A percentile compares a stretch with the other conserved stretches of the same genome.
Conservation (phyloP, 208 protist species). For the Naegleria fowleri region DNA sequence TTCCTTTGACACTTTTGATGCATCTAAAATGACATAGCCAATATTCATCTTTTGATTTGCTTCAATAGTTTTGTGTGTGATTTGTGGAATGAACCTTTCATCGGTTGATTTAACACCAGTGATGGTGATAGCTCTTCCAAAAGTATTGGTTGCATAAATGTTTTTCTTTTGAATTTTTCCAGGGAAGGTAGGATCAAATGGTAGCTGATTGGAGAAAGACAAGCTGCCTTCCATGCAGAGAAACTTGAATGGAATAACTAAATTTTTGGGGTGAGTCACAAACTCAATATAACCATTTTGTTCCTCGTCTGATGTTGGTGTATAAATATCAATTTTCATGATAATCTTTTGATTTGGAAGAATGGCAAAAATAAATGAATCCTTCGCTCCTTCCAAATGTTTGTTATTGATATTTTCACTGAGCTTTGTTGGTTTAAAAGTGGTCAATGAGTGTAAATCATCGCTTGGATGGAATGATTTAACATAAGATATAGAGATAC, state of each 20-base stretch:
- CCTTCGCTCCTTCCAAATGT: background rate
- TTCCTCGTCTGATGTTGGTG: background rate
- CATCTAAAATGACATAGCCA: background rate
- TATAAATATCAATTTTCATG: background rate
- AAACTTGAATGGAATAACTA: background rate
- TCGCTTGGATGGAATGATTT: background rate
- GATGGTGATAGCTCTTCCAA: background rate
- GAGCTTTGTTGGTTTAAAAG: background rate
- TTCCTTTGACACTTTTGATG: background rate
- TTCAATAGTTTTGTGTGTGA: background rate
- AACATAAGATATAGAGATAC: background rate
- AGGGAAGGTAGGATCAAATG: background rate
- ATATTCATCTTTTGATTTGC: constrained; percentile 12
- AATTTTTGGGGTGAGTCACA: background rate
- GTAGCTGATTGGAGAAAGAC: background rate
- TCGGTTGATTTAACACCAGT: background rate
- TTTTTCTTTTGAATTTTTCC: constrained; percentile 5
- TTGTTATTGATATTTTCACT: background rate
- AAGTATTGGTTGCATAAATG: constrained; percentile 18
- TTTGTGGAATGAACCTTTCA: background rate
- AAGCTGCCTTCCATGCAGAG: background rate
- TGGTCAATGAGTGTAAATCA: background rate
- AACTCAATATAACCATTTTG: constrained; percentile 9
- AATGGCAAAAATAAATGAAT: background rate
- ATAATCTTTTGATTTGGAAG: background rate